Conservation (phyloP, 352 stramenopile genomes). For the Phytophthora ramorum region DNA sequence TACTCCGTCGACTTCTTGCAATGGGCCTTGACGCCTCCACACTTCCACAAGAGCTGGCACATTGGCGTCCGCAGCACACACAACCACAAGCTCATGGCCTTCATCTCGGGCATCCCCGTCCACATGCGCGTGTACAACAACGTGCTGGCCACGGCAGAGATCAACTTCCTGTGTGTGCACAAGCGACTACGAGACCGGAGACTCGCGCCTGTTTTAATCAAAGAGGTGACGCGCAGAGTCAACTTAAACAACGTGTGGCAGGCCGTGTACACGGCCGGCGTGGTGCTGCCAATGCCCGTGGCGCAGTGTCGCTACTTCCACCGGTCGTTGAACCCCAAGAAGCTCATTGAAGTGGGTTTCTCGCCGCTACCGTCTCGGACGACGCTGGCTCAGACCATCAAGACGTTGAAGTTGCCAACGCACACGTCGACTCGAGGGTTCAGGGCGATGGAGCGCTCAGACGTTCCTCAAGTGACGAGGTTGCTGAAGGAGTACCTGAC, state of each 20-base stretch:
- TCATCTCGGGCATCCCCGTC: slow-evolving; percentile 97
- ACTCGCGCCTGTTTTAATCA: slow-evolving; percentile 98
- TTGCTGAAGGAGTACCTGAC: slow-evolving; percentile 63
- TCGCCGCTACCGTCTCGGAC: slow-evolving; percentile 92
- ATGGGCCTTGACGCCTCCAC: slow-evolving; percentile 95
- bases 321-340: slow-evolving; percentile 97
- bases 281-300: slow-evolving; percentile 96
- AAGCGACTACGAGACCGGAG: slow-evolving; percentile 97
- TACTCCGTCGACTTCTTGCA: slow-evolving; percentile 88
- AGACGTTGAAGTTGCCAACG: slow-evolving; percentile 88
- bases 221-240: slow-evolving; percentile 98
- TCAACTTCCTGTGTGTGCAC: slow-evolving; percentile 99
- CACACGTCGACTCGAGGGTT: slow-evolving; percentile 47
- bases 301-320: slow-evolving; percentile 97
- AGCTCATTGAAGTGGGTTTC: slow-evolving; percentile 98
- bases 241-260: slow-evolving; percentile 95
- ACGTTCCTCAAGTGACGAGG: slow-evolving; percentile 56
- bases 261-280: slow-evolving; percentile 98
- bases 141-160: slow-evolving; percentile 88
- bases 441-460: slow-evolving; percentile 57
- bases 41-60: slow-evolving; percentile 93
- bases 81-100: slow-evolving; percentile 95
- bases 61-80: slow-evolving; percentile 94
- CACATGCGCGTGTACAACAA: slow-evolving; percentile 70
- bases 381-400: slow-evolving; percentile 95